phyloP scores from a whole-genome alignment of 495 filamentous ascomycete genomes.

The Xylaria bambusicola region DNA sequence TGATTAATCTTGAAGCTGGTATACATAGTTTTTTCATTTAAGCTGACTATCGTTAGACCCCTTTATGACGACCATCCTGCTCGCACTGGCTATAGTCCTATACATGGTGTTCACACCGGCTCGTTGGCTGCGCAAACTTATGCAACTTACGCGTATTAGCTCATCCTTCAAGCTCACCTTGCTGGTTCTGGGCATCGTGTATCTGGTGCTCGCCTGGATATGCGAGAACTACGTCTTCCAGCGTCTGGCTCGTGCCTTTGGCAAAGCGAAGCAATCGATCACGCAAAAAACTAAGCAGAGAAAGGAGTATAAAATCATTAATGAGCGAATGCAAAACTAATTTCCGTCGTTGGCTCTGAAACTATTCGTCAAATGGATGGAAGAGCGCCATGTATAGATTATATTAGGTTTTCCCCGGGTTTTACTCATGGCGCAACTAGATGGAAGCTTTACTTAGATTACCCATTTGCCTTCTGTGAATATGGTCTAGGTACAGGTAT shows the following conservation, averaged over 20 bases:
- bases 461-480: no score
- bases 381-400: not conserved
- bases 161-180: conserved; percentile 70
- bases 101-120: conserved; percentile 80
- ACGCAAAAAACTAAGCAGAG: conserved; percentile 68
- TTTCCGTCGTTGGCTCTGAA: not conserved
- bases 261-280: conserved; percentile 55
- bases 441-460: no score
- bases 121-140: conserved; percentile 65
- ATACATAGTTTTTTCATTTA: not conserved
- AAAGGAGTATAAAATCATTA: conserved; percentile 83
- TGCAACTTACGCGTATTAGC: conserved; percentile 82
- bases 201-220: conserved; percentile 66
- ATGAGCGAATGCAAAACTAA: conserved; percentile 66
- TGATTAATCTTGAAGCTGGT: no score
- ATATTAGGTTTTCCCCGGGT: not conserved
- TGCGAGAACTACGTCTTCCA: conserved; percentile 73
- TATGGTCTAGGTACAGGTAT: no score
- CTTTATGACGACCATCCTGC: conserved; percentile 75
- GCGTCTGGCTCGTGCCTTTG: conserved; percentile 66
- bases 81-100: conserved; percentile 62
- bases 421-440: no score
- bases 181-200: conserved; percentile 64
- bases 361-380: not conserved
- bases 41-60: conserved; percentile 56